Base-by-base conservation (phyloP, 805 yeast species). In the Candida xyloterini region DNA sequence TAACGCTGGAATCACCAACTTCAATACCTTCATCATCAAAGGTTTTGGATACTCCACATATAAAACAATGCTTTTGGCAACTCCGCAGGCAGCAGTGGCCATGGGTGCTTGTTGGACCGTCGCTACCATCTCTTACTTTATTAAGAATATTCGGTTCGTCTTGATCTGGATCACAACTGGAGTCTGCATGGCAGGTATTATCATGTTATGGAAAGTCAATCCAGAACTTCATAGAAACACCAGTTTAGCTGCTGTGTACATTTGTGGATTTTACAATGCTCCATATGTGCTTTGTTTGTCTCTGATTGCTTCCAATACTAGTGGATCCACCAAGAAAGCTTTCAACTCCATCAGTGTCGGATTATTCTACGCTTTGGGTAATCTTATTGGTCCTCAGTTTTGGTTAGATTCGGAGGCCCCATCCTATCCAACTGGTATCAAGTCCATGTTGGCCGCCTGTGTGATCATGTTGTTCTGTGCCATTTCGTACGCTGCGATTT, bases 281-380 rank as follows among this genome's bases (percentile, higher is more conserved):
- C 47, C 55, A n/a, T 44, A 50, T 30, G 51, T 48, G 26, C 24
- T 50, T 30, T 31, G 52, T 4, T 40, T 56, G 14, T 57, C 62
- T 0, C 35, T 52, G 40, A 51, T 57, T 36, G 51, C 59, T 6
- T 55, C 60, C 8, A 57, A 82, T 56, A 70, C 76, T 20, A 77
- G 86, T 4, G 91, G 91, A 3, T 72, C 74, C 43, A 78, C 88
- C 10, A 84, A 84, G 57, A 78, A 81, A 53, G 67, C 53, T 6
- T 49, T 51, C 47, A 43, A 46, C 38, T 65, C 65, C 9, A 51
- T 57, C 23, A 45, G 53, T 15, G 60, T 55, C 31, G 68, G 67
- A 10, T 64, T 78, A 38, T 74, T 72, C n/a, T 78, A 77, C 52
- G 76, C 79, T 9, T 57, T 78, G 16, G 77, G 81, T 7, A 72